Conservation (phyloP, 164 flowering plant species). For the Amborella trichopoda region DNA sequence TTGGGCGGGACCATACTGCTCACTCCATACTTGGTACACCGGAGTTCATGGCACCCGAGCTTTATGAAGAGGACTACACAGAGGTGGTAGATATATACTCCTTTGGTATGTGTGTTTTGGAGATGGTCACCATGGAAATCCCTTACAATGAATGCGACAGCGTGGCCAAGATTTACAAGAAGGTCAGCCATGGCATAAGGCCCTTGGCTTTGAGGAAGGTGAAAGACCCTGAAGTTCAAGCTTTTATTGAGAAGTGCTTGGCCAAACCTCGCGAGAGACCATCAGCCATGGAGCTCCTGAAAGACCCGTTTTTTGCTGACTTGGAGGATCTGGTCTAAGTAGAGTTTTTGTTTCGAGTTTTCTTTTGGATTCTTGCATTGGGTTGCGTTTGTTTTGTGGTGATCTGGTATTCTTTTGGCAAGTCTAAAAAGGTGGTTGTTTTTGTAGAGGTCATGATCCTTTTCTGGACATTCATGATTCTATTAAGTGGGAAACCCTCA, state of each 20-base stretch:
- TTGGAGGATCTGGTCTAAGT: too few species aligned
- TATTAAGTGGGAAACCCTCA: too few species aligned
- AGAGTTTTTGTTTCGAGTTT: too few species aligned
- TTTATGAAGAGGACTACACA: conserved; percentile 69
- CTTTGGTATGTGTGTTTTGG: conserved; percentile 64
- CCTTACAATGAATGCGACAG: conserved; percentile 70
- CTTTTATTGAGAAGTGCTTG: conserved; percentile 61
- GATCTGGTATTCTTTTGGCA: too few species aligned
- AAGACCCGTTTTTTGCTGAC: conserved; percentile 47
- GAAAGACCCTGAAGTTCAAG: conserved; percentile 43
- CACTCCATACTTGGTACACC: conserved; percentile 79
- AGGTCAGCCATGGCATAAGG: conserved; percentile 49
- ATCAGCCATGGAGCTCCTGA: conserved; percentile 55
- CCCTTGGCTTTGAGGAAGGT: conserved; percentile 52
- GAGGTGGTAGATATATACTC: conserved; percentile 76
- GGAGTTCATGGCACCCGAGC: conserved; percentile 81
- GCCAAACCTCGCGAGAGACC: conserved; percentile 51
- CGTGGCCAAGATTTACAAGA: conserved; percentile 57
- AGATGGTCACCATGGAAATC: conserved; percentile 64
- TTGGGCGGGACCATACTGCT: conserved; percentile 55
- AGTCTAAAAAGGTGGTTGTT: too few species aligned
- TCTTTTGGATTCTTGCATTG: too few species aligned
- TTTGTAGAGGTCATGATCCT: too few species aligned
- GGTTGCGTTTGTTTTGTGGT: too few species aligned
- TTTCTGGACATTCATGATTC: too few species aligned